A percentile compares a stretch with the other conserved stretches of the same genome.
Evolutionary conservation across 352 stramenopile species (phyloP).

Genomic region (Elongisporangium undulatum): DNA sequence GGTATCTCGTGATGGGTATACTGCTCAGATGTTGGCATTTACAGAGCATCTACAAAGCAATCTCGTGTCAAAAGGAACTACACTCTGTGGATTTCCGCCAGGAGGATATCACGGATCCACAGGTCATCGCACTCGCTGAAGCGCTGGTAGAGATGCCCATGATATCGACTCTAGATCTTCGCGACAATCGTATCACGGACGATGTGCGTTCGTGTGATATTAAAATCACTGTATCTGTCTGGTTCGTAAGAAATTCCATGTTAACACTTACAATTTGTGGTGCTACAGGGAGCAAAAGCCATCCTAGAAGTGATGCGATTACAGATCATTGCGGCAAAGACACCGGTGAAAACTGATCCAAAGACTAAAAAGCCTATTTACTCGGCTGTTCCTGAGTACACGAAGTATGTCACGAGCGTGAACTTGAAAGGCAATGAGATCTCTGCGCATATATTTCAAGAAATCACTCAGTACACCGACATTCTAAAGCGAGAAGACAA

Average conservation of each 20-base stretch:
- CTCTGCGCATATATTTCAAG: constrained; percentile 45
- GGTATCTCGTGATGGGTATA: neutral
- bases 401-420: constrained; percentile 64
- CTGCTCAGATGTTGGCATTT: neutral
- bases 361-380: constrained; percentile 50
- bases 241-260: neutral
- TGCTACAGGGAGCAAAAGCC: constrained; percentile 59
- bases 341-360: constrained; percentile 33
- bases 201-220: no score
- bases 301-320: constrained; percentile 72
- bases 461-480: constrained; percentile 72
- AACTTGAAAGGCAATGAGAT: constrained; percentile 82
- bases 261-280: neutral
- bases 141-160: constrained; percentile 73
- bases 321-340: constrained; percentile 75
- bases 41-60: constrained; percentile 85
- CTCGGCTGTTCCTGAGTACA: constrained; percentile 44
- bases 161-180: constrained; percentile 66
- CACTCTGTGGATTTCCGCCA: constrained; percentile 69
- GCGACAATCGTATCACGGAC: constrained; percentile 78
- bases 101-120: constrained; percentile 75
- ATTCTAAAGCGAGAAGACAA: constrained; percentile 76
- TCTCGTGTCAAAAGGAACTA: constrained; percentile 78
- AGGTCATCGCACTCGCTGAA: constrained; percentile 75
- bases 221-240: neutral